A percentile compares a stretch with the other conserved stretches of the same genome.
These are phyloP conservation scores for Lipomyces yamanashiensis DNA, from an alignment of 805 yeast genomes.

Conservation along the genomic window DNA sequence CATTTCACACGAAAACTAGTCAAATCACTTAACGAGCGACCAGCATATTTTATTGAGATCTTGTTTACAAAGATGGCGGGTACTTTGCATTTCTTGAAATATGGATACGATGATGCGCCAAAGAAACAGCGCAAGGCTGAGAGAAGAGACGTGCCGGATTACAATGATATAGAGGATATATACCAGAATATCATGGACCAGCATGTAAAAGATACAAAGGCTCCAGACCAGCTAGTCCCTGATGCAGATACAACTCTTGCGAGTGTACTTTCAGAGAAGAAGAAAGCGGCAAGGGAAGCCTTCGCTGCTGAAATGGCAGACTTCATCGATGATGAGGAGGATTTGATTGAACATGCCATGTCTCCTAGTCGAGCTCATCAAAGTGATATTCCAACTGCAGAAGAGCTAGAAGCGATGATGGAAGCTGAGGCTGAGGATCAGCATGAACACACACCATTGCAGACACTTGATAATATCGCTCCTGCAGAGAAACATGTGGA, in stretches of 20 bases:
- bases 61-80: slow-evolving; percentile 63
- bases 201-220: neutral
- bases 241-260: neutral
- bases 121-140: neutral
- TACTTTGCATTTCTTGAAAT: slow-evolving; percentile 57
- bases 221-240: neutral
- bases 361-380: neutral
- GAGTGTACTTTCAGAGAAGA: neutral
- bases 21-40: slow-evolving; percentile 55
- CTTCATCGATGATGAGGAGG: slow-evolving; percentile 16
- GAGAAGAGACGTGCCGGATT: neutral
- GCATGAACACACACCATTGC: neutral
- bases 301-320: slow-evolving; percentile 15
- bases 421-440: slow-evolving; percentile 1
- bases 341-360: neutral
- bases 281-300: neutral
- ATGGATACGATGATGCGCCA: slow-evolving; percentile 55
- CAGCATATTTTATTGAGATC: slow-evolving; percentile 62
- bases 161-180: slow-evolving; percentile 6
- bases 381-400: neutral
- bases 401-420: slow-evolving; percentile 2
- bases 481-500: neutral
- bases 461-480: neutral
- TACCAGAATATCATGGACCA: neutral
- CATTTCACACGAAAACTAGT: slow-evolving; percentile 67